Conservation (phyloP, 73 alveolate species). For the Urostyla sp. region DNA sequence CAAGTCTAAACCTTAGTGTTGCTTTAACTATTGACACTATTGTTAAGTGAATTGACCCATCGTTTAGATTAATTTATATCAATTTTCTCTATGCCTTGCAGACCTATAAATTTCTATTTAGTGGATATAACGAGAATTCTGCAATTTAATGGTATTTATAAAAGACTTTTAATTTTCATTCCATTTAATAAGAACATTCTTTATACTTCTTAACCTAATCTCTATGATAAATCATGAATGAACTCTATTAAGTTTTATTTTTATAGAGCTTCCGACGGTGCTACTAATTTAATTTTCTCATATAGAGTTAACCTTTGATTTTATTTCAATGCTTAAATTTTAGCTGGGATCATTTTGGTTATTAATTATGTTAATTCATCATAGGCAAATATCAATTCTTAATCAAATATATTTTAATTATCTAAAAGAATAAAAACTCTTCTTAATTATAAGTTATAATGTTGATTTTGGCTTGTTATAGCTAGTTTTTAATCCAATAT, state of each 20-base stretch:
- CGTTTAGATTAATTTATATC: background rate
- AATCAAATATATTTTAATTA: background rate
- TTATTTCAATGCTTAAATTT: background rate
- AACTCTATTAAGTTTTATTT: background rate
- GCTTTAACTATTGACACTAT: background rate
- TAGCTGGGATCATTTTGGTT: slow-evolving; percentile 31
- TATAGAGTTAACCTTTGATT: background rate
- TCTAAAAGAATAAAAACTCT: slow-evolving; percentile 18
- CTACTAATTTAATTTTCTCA: slow-evolving; percentile 4
- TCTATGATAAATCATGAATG: background rate
- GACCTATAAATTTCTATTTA: slow-evolving; percentile 31
- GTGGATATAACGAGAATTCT: background rate
- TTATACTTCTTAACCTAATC: background rate
- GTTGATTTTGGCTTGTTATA: no score
- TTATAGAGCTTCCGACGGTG: background rate
- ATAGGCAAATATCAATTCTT: slow-evolving; percentile 1
- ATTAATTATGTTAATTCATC: slow-evolving; percentile 11
- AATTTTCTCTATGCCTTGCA: background rate
- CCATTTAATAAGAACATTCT: background rate
- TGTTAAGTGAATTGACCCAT: background rate
- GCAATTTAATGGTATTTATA: slow-evolving; percentile 10
- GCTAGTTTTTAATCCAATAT: no score
- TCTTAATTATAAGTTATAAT: no score
- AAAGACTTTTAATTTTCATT: background rate
- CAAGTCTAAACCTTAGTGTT: background rate